Percentiles rank a stretch among this genome's conserved stretches.
These are phyloP conservation scores for Candida mattraensis DNA, from an alignment of 805 yeast species.

Conservation along the genomic window DNA sequence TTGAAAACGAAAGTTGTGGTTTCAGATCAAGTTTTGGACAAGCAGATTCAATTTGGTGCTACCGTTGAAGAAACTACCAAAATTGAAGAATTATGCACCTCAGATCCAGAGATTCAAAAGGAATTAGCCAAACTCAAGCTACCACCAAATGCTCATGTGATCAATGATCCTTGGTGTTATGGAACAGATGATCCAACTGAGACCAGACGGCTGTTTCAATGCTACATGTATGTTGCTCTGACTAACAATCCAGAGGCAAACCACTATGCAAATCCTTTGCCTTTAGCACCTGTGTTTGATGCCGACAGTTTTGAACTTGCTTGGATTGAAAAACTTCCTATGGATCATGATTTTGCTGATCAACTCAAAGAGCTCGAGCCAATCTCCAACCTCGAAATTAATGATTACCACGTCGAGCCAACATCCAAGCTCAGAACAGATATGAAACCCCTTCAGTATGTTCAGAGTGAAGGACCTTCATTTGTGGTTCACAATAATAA, in stretches of 20 bases:
- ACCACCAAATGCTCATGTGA: slow-evolving; percentile 52
- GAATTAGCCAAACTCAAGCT: slow-evolving; percentile 68
- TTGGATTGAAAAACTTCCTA: slow-evolving; percentile 71
- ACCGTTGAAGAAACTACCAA: slow-evolving; percentile 62
- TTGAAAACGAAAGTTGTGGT: slow-evolving; percentile 61
- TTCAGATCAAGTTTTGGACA: slow-evolving; percentile 53
- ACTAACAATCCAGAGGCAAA: slow-evolving; percentile 68
- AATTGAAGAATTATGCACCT: slow-evolving; percentile 49
- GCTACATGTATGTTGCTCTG: slow-evolving; percentile 69
- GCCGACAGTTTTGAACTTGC: slow-evolving; percentile 56
- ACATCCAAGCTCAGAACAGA: no score
- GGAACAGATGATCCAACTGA: slow-evolving; percentile 64
- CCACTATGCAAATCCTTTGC: slow-evolving; percentile 72
- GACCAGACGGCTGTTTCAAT: slow-evolving; percentile 60
- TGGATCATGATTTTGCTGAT: slow-evolving; percentile 66
- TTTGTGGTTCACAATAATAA: slow-evolving; percentile 58
- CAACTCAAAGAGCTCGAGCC: slow-evolving; percentile 53
- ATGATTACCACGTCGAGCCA: slow-evolving; percentile 71
- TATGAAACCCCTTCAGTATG: no score
- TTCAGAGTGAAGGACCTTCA: slow-evolving; percentile 81
- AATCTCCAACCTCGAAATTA: slow-evolving; percentile 58
- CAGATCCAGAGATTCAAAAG: slow-evolving; percentile 58
- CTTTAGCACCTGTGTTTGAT: slow-evolving; percentile 72
- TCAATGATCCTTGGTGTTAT: slow-evolving; percentile 83
- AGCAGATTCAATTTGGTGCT: slow-evolving; percentile 69